Percentiles rank a stretch among this genome's conserved stretches.
These are phyloP conservation scores for Penicillium soppii DNA, from an alignment of 495 filamentous ascomycete species.

Conservation along the genomic window DNA sequence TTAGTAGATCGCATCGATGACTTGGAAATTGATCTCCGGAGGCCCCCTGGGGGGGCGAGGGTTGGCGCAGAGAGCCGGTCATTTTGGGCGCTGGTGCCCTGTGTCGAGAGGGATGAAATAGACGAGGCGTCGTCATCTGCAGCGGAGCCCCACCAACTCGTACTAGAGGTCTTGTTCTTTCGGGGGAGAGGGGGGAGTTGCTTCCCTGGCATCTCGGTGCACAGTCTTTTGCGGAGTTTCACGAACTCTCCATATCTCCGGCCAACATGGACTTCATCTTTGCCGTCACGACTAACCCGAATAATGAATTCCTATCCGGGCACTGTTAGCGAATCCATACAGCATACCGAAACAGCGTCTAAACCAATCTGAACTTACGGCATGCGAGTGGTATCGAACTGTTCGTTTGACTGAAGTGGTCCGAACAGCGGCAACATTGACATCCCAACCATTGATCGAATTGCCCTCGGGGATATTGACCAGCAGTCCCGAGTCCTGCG, in stretches of 20 bases:
- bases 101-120: constrained; percentile 73
- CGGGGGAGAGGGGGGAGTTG: constrained; percentile 81
- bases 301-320: constrained; percentile 78
- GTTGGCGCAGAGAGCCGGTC: constrained; percentile 32
- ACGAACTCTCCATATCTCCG: constrained; percentile 87
- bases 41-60: constrained; percentile 18
- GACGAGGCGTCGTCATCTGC: constrained; percentile 71
- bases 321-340: constrained; percentile 9
- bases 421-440: constrained; percentile 91
- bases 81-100: constrained; percentile 36
- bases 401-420: constrained; percentile 80
- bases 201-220: constrained; percentile 87
- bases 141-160: constrained; percentile 49
- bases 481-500: constrained; percentile 83
- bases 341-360: background rate
- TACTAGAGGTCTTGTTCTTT: constrained; percentile 79
- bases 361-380: constrained; percentile 53
- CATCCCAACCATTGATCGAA: constrained; percentile 91
- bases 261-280: constrained; percentile 73
- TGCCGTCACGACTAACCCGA: constrained; percentile 69
- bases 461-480: constrained; percentile 87
- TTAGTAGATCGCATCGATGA: constrained; percentile 37
- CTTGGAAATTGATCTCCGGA: constrained; percentile 38
- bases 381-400: constrained; percentile 86
- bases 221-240: constrained; percentile 72